Evolutionary conservation across 1,284 basidiomycete species (phyloP).

Genomic region (Ustilago cynodontis): DNA sequence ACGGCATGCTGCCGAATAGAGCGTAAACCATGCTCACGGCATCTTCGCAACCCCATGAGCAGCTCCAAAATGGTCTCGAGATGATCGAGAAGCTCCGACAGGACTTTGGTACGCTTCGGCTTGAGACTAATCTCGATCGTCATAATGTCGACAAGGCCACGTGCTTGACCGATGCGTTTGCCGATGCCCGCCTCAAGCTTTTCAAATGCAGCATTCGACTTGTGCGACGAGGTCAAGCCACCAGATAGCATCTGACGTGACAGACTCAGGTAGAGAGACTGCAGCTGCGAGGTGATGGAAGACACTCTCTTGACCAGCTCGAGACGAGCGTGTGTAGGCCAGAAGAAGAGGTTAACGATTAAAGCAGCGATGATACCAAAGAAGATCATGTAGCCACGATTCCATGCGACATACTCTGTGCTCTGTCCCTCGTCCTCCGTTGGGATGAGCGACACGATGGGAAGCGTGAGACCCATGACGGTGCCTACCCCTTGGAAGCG

Average conservation of each 20-base stretch:
- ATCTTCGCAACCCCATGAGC: constrained; percentile 70
- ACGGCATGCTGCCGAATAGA: constrained; percentile 71
- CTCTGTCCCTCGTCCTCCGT: constrained; percentile 62
- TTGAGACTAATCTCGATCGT: constrained; percentile 72
- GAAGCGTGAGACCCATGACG: constrained; percentile 69
- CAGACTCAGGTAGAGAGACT: constrained; percentile 60
- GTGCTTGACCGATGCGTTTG: constrained; percentile 68
- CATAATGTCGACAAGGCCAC: constrained; percentile 67
- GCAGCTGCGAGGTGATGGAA: constrained; percentile 47
- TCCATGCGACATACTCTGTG: constrained; percentile 53
- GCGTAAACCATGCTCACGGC: constrained; percentile 69
- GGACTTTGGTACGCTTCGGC: constrained; percentile 71
- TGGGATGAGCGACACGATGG: constrained; percentile 70
- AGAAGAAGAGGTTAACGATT: constrained; percentile 60
- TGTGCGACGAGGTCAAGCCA: constrained; percentile 35
- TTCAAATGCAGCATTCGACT: constrained; percentile 48
- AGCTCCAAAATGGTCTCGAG: constrained; percentile 70
- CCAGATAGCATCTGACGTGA: constrained; percentile 61
- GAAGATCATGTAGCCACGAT: constrained; percentile 63
- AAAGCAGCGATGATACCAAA: constrained; percentile 64
- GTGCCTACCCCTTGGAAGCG: constrained; percentile 69
- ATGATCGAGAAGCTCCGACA: constrained; percentile 70
- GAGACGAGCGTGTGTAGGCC: constrained; percentile 64
- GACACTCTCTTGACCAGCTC: constrained; percentile 55
- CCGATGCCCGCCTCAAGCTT: constrained; percentile 62